Evolutionary conservation across 2,329 filamentous ascomycete genomes (phyloP), one percentile per base, ranked within the genome.

Genomic region (Colletotrichum camelliae): DNA sequence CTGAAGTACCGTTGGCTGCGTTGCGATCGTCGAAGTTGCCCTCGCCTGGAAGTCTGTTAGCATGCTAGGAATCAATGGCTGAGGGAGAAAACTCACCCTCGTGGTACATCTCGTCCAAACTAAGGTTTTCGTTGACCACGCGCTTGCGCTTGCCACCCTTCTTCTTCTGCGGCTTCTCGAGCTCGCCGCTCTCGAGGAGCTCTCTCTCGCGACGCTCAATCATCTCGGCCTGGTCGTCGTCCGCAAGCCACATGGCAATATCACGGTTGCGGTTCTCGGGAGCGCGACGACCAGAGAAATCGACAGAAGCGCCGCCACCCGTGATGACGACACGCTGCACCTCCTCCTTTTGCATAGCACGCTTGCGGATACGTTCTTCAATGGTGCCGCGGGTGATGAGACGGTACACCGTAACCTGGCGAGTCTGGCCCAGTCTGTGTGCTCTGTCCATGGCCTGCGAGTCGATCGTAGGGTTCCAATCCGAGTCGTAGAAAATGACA

Each of bases 391-490:
- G 94, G 1, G 97, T 99, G 86, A 99, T 98, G 82, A 99, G 93
- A 78, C 97, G 95, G 85, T 98, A 99, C 13, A 99, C 97, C 0
- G 96, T 98, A 74, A 99, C 97, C 86, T 99, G 97, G 79, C 92
- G 92, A 3, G 96, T 98, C 85, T 99, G 96, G 66, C 97, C 97
- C 43, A 99, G 91, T 91, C 97, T 95, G 91, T 99, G 97, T 15
- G 97, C 97, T 84, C 97, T 94, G 85, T 99, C 97, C 97, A 98
- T 98, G 85, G 97, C 97, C 85, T 99, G 97, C 69, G 95, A 98
- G 84, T 99, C 97, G 81, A 98, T 98, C 5, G 97, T 98, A 0
- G 97, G 97, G 84, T 99, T 99, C 97, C 97, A 99, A 85, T 99
- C 97, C 13, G 95, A 98, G 84, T 99, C 97, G 89, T 99, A 99